phyloP scores from a whole-genome alignment of 2,329 filamentous ascomycete species.

The Geoglossum cookeanum region DNA sequence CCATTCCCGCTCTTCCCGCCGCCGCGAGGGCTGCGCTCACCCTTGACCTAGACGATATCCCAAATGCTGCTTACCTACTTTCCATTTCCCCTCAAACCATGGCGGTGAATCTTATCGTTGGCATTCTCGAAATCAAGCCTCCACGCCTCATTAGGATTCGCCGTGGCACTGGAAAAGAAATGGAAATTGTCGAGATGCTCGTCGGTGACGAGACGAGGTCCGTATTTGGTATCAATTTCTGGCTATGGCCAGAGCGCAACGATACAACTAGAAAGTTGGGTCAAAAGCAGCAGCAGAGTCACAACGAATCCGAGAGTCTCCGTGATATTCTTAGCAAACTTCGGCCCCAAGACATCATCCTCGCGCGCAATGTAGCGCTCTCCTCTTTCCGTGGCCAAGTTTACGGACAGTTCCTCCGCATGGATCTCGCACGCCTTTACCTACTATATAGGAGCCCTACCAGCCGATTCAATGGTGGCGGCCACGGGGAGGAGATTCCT shows the following conservation, averaged over 20 bases:
- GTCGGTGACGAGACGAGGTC: slow-evolving; percentile 73
- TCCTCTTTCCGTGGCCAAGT: slow-evolving; percentile 57
- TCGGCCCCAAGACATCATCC: slow-evolving; percentile 54
- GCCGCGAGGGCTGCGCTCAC: slow-evolving; percentile 16
- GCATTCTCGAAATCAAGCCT: slow-evolving; percentile 51
- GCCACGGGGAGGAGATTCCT: neutral
- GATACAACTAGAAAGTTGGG: slow-evolving; percentile 12
- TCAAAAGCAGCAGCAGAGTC: neutral
- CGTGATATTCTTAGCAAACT: slow-evolving; percentile 28
- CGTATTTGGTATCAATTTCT: slow-evolving; percentile 69
- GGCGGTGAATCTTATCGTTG: slow-evolving; percentile 65
- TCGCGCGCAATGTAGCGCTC: slow-evolving; percentile 63
- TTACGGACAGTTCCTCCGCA: slow-evolving; percentile 62
- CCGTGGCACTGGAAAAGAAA: slow-evolving; percentile 32
- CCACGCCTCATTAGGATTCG: slow-evolving; percentile 49
- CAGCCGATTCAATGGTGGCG: neutral
- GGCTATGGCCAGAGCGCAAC: slow-evolving; percentile 35
- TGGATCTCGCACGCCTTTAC: neutral
- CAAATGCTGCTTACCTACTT: slow-evolving; percentile 42
- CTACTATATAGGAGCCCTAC: neutral
- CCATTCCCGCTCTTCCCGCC: neutral
- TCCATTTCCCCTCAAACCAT: slow-evolving; percentile 61
- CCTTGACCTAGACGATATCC: slow-evolving; percentile 49
- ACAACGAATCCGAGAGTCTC: slow-evolving; percentile 15
- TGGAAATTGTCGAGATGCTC: slow-evolving; percentile 55